Conservation (phyloP, 163 green algal genomes). For the Scenedesmus sp. region DNA sequence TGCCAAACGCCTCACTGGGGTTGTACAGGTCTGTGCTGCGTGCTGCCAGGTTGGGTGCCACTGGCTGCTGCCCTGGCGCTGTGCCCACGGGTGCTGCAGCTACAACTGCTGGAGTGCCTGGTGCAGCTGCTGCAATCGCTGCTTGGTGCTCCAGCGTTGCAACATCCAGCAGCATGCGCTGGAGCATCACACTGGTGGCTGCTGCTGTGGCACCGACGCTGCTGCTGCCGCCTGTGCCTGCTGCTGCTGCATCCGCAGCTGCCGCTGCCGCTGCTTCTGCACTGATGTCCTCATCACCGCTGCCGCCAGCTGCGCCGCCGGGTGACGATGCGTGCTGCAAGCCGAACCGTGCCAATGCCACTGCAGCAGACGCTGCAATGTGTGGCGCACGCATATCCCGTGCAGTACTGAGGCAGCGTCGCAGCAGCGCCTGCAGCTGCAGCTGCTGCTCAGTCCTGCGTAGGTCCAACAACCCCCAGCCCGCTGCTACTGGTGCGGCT, state of each 20-base stretch:
- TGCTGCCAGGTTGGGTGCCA: background rate
- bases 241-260: constrained; percentile 3
- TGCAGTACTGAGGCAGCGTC: constrained; percentile 36
- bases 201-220: background rate
- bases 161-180: constrained; percentile 49
- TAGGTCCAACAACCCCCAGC: constrained; percentile 26
- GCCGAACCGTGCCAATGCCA: constrained; percentile 25
- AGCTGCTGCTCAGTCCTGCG: constrained; percentile 45
- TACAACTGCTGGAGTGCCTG: background rate
- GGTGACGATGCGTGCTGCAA: constrained; percentile 32
- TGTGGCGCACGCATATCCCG: constrained; percentile 41
- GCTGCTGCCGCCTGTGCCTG: background rate
- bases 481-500: background rate
- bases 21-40: constrained; percentile 42
- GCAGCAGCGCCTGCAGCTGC: constrained; percentile 43
- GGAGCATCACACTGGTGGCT: background rate
- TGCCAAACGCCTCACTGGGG: constrained; percentile 37
- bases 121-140: constrained; percentile 46
- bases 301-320: background rate
- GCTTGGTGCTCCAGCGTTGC: constrained; percentile 46
- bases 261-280: constrained; percentile 12
- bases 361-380: constrained; percentile 38
- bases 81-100: background rate
- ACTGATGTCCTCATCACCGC: background rate
- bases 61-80: background rate